These are phyloP conservation scores for Aureobasidium sp. DNA, from an alignment of 2,329 filamentous ascomycete genomes.

Conservation along the genomic window DNA sequence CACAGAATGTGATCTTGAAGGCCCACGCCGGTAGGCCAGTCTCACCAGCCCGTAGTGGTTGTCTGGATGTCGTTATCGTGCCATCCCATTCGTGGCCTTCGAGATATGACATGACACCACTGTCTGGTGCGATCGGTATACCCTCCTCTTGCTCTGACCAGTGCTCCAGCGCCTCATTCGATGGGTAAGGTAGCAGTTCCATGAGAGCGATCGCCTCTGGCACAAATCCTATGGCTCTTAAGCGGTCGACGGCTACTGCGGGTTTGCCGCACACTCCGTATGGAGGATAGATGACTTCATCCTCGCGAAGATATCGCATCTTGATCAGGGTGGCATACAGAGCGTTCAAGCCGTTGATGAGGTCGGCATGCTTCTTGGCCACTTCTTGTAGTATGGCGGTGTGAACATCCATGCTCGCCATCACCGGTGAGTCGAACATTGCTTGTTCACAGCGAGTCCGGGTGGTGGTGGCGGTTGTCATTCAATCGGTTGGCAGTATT, in stretches of 20 bases:
- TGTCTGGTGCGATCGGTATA: slow-evolving; percentile 12
- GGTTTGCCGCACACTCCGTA: slow-evolving; percentile 7
- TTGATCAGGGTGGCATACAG: slow-evolving; percentile 5
- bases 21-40: slow-evolving; percentile 11
- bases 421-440: slow-evolving; percentile 2
- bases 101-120: slow-evolving; percentile 13
- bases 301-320: slow-evolving; percentile 8
- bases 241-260: neutral
- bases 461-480: neutral
- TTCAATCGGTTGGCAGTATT: neutral
- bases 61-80: slow-evolving; percentile 6
- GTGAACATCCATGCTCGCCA: neutral
- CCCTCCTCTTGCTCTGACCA: slow-evolving; percentile 10
- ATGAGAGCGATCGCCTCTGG: slow-evolving; percentile 10
- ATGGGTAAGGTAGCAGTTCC: slow-evolving; percentile 12
- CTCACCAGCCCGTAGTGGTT: slow-evolving; percentile 9
- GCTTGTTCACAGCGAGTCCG: neutral
- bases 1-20: slow-evolving; percentile 13
- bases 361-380: slow-evolving; percentile 3
- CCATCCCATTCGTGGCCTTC: slow-evolving; percentile 7
- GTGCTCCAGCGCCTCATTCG: slow-evolving; percentile 2
- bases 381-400: neutral
- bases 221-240: neutral
- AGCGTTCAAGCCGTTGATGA: slow-evolving; percentile 3
- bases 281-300: slow-evolving; percentile 10